These are phyloP conservation scores for Boletellus emodensis DNA, from an alignment of 768 basidiomycete genomes.

Conservation along the genomic window DNA sequence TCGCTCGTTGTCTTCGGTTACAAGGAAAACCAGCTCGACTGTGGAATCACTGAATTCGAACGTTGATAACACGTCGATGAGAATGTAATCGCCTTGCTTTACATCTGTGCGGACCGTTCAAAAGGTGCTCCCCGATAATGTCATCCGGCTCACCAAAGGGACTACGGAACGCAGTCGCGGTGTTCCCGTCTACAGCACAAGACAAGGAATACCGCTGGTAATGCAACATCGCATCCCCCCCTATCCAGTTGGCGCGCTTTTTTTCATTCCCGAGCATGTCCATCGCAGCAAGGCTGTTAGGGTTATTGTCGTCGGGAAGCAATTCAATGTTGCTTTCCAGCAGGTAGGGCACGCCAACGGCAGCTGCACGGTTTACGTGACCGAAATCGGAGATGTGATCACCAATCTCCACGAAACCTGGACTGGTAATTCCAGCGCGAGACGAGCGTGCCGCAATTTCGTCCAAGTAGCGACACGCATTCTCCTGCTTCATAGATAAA, in stretches of 20 bases:
- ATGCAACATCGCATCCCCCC: conserved; percentile 29
- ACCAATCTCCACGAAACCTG: conserved; percentile 10
- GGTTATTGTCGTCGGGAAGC: conserved; percentile 32
- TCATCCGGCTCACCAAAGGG: conserved; percentile 36
- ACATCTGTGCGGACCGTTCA: conserved; percentile 15
- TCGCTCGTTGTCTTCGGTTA: conserved; percentile 31
- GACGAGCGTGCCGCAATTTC: conserved; percentile 17
- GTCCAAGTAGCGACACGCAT: conserved; percentile 45
- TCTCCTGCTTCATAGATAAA: conserved; percentile 31
- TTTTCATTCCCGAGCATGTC: conserved; percentile 45
- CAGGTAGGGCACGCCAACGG: conserved; percentile 42
- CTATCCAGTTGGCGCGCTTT: conserved; percentile 33
- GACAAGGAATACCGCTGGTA: conserved; percentile 48
- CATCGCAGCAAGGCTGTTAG: conserved; percentile 24
- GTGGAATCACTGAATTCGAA: conserved; percentile 17
- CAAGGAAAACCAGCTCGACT: conserved; percentile 35
- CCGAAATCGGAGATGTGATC: not conserved
- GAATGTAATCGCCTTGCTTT: conserved; percentile 35
- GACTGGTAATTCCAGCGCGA: not conserved
- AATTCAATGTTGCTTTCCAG: conserved; percentile 51
- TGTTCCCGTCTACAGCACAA: conserved; percentile 53
- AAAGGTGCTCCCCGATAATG: conserved; percentile 11
- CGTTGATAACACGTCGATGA: conserved; percentile 35
- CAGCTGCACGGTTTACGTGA: conserved; percentile 35
- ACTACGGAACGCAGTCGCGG: conserved; percentile 49